Evolutionary conservation across 2,329 filamentous ascomycete species (phyloP).

Genomic region (Coleophoma cylindrospora): DNA sequence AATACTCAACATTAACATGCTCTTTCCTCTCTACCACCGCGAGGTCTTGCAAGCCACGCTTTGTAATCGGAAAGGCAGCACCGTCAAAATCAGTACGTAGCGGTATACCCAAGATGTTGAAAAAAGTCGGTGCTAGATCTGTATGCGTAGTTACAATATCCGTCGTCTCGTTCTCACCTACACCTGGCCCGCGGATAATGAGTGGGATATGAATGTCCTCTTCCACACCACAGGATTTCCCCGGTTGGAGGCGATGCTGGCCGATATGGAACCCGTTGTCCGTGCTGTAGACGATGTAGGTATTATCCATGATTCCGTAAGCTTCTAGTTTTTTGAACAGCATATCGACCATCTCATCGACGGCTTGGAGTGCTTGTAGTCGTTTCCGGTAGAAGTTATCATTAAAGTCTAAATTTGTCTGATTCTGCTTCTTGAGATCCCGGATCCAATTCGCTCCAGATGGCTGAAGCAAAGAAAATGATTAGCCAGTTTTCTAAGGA

Average conservation of each 20-base stretch:
- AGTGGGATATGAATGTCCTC: slow-evolving; percentile 46
- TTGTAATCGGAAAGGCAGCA: slow-evolving; percentile 31
- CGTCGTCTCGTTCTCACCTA: slow-evolving; percentile 31
- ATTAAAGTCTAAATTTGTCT: slow-evolving; percentile 35
- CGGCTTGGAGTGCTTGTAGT: slow-evolving; percentile 43
- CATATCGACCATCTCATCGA: slow-evolving; percentile 48
- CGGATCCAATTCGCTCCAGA: slow-evolving; percentile 40
- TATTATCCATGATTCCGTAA: slow-evolving; percentile 29
- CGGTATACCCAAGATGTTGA: slow-evolving; percentile 28
- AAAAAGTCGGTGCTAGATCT: slow-evolving; percentile 43
- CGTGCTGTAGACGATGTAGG: slow-evolving; percentile 56
- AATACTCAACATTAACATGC: slow-evolving; percentile 41
- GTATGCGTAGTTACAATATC: slow-evolving; percentile 47
- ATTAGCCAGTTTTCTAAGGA: neutral
- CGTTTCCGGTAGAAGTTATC: slow-evolving; percentile 46
- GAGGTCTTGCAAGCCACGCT: slow-evolving; percentile 4
- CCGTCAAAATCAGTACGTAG: slow-evolving; percentile 40
- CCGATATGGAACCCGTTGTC: slow-evolving; percentile 47
- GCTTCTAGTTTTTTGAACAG: slow-evolving; percentile 36
- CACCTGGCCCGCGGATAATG: slow-evolving; percentile 51
- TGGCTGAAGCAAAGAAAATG: slow-evolving; percentile 15
- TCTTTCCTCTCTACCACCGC: slow-evolving; percentile 27
- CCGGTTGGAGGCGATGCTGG: slow-evolving; percentile 42
- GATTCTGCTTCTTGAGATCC: slow-evolving; percentile 32
- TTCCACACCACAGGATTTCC: slow-evolving; percentile 43